Base-by-base conservation (phyloP, 1,284 basidiomycete species). In the Mycena sp. region DNA sequence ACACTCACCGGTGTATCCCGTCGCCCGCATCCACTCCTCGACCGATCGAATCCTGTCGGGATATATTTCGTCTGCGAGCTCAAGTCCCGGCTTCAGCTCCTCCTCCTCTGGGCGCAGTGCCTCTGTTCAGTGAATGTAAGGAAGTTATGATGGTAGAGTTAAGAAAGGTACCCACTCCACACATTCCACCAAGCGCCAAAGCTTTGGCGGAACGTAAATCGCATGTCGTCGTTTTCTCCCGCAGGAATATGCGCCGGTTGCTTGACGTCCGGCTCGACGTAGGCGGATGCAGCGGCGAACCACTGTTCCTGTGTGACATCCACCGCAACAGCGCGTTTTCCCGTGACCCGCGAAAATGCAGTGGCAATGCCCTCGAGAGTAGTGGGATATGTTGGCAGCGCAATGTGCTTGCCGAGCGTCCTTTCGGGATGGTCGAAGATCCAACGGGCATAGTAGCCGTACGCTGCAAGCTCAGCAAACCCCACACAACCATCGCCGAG, bases 11-110 rank as follows among this genome's bases (percentile, higher is more conserved):
- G 45, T 48, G 32, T 48, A 48, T 10, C 28, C 29, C 45, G 29
- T 48, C 28, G 45, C 45, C n/a, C 28, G 45, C 45, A 48, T 48
- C 45, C 45, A 48, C 29, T 48, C 45, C 32, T 48, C 45, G 45
- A 48, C 45, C 29, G 45, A 48, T 48, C 32, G 29, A 32, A 48
- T 19, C 17, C 45, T 26, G 16, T 48, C 45, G 28, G 45, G 45
- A 29, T 48, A 48, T 26, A 48, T 21, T 29, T 48, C 45, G 29
- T 48, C 28, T 48, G 45, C 45, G 3, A 48, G 45, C 45, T 48
- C 45, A 30, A 30, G 45, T 29, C 28, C 28, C 9, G 29, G n/a
- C 19, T 29, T 48, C 16, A 30, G 29, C 7, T 14, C 28, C 17
- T 48, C 28, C 32, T 30, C 45, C 6, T 48, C 45, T 29, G n/a